Base-by-base conservation (phyloP, 306 rosid genomes). In the Albizia julibrissin region DNA sequence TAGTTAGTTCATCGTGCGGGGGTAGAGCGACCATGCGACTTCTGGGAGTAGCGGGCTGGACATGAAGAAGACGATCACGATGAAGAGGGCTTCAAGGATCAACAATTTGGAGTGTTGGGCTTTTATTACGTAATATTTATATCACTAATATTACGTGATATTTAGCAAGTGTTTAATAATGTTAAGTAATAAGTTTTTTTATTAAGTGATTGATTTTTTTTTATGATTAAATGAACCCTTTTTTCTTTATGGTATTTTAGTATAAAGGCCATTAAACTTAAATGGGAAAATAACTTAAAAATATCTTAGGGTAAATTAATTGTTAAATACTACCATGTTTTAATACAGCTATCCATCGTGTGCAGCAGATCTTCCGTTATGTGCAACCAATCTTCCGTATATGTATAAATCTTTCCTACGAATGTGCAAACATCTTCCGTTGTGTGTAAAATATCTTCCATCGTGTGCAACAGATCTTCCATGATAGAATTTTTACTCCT, bases 1-100 rank as follows among this genome's bases (percentile, higher is more conserved):
- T 40, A 81, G 83, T 67, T 40, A 81, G 83, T 67, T 87, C 81
- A 81, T 80, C 86, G 64, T 9, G 70, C 22, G 69, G 34, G 34
- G 75, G 82, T 49, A 77, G 79, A 79, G 84, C 81, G 79, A 91
- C 93, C 86, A 86, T 85, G 90, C 90, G 88, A 88, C 88, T 90
- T 83, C 92, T 86, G 92, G 87, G 85, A 86, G 85, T 84, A 80
- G 93, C 87, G 95, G 94, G 92, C 94, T 90, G 90, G 85, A 77
- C 94, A 90, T 47, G 91, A 75, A 83, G 90, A 75, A 79, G 91
- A 89, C 73, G 95, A 88, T 85, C 89, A 91, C 66, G 91, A 85
- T 69, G 78, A 81, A 85, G 90, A 86, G 90, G 88, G 86, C 87
- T 88, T 87, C 81, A 59, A 67, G 56, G 24, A 21, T 54, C 61